Percentiles rank a stretch among this genome's conserved stretches.
These are phyloP conservation scores for Aristolochia fimbriata DNA, from an alignment of 164 flowering plant genomes.

Conservation along the genomic window DNA sequence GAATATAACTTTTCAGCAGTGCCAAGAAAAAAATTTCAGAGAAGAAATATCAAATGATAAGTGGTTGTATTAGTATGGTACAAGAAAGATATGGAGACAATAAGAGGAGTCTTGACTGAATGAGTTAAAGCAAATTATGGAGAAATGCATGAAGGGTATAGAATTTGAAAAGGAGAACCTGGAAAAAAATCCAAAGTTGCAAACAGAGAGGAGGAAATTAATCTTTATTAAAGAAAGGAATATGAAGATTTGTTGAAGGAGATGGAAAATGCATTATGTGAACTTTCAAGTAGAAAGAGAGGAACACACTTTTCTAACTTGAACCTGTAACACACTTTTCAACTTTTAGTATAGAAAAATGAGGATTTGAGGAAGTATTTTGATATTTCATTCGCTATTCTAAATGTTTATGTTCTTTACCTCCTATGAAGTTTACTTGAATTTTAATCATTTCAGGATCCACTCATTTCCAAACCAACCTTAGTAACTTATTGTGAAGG, in stretches of 20 bases:
- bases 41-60: no score
- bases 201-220: slow-evolving; percentile 15
- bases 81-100: no score
- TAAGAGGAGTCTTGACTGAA: no score
- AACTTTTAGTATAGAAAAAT: neutral
- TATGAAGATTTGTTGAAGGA: slow-evolving; percentile 71
- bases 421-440: no score
- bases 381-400: neutral
- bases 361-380: neutral
- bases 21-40: no score
- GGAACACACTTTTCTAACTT: slow-evolving; percentile 23
- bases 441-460: neutral
- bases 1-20: no score
- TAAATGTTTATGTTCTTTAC: no score
- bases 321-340: neutral
- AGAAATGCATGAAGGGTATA: slow-evolving; percentile 61
- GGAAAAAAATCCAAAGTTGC: slow-evolving; percentile 42
- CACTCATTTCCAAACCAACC: neutral
- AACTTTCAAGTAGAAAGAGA: slow-evolving; percentile 34
- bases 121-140: slow-evolving; percentile 45
- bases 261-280: slow-evolving; percentile 50
- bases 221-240: slow-evolving; percentile 40
- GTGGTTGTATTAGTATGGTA: no score
- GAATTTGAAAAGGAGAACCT: slow-evolving; percentile 37
- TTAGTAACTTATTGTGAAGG: neutral